Evolutionary conservation across 2,329 filamentous ascomycete species (phyloP), one percentile per base, ranked within the genome.

Genomic region (Alternaria ethzedia): DNA sequence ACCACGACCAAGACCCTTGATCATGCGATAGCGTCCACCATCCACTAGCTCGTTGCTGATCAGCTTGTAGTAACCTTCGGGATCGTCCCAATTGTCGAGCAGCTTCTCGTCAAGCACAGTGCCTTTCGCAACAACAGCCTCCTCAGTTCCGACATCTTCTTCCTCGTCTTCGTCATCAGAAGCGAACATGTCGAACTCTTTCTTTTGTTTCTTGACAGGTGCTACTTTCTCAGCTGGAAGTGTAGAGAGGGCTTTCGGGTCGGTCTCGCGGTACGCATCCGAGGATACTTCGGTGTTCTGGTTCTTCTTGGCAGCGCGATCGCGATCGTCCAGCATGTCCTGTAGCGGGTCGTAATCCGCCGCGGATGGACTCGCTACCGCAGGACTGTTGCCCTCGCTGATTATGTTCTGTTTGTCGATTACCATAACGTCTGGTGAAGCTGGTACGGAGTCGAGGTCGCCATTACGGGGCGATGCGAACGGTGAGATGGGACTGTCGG

Each of bases 61-160:
- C 61, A 97, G 90, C 80, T 96, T 96, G 85, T 98, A 99, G 79
- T 98, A 98, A 6, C 95, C 96, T 75, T 99, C 94, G 56, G 91
- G 89, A 77, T 98, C 96, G 76, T 97, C 94, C 90, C 90, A 93
- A 63, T 97, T 95, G 75, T 98, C 95, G 56, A 97, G 87, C 79
- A 97, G 91, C 66, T 90, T 92, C 66, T 91, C 89, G 72, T 90
- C 87, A 30, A 90, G 78, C 10, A 76, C 68, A 15, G 70, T 74
- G 51, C 74, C 75, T 58, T 77, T 77, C 3, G 68, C 59, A 15
- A 59, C 49, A n/a, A 60, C 63, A 23, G 65, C 61, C 9, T 68
- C 61, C 46, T 70, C 68, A 95, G 92, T 67, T 83, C 83, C 78
- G 89, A 89, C 75, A 88, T 87, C 57, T 89, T 79, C 79, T 88